phyloP scores from a whole-genome alignment of 2,329 filamentous ascomycete species.

The Fusarium azukiicola region DNA sequence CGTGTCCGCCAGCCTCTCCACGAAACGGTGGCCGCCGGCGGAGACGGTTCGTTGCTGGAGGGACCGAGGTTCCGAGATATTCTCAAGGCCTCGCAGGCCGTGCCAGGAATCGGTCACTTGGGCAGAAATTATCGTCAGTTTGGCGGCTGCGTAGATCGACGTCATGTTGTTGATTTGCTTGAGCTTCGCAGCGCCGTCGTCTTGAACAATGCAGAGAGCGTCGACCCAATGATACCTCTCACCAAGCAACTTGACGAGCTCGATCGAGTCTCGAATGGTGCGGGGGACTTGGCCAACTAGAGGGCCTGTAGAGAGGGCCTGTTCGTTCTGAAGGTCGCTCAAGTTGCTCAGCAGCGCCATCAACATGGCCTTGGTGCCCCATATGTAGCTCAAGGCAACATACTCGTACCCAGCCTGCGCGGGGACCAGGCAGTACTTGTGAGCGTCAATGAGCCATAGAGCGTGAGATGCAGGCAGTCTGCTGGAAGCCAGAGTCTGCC shows the following conservation, averaged over 20 bases:
- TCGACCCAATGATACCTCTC: conserved; percentile 2
- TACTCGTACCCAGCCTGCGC: not conserved
- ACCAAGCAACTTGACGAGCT: not conserved
- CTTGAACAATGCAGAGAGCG: conserved; percentile 7
- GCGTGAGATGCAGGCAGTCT: not conserved
- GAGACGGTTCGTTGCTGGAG: not conserved
- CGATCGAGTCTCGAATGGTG: not conserved
- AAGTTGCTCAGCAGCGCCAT: not conserved
- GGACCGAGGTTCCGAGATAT: not conserved
- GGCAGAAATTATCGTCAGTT: conserved; percentile 2
- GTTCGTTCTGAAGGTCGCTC: not conserved
- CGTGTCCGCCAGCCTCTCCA: not conserved
- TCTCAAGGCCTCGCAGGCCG: not conserved
- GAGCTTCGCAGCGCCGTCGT: not conserved
- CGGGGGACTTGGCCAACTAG: not conserved
- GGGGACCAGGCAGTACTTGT: conserved; percentile 5
- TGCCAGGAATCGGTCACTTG: not conserved
- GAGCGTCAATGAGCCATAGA: not conserved
- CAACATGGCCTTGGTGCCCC: not conserved
- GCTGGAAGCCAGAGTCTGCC: not conserved
- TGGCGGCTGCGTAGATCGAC: not conserved
- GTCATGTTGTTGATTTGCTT: not conserved
- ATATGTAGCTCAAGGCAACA: conserved; percentile 6
- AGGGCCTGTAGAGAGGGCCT: not conserved
- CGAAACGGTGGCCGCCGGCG: not conserved